Conservation (phyloP, 140 eudicot species). For the Erigeron philadelphicus region DNA sequence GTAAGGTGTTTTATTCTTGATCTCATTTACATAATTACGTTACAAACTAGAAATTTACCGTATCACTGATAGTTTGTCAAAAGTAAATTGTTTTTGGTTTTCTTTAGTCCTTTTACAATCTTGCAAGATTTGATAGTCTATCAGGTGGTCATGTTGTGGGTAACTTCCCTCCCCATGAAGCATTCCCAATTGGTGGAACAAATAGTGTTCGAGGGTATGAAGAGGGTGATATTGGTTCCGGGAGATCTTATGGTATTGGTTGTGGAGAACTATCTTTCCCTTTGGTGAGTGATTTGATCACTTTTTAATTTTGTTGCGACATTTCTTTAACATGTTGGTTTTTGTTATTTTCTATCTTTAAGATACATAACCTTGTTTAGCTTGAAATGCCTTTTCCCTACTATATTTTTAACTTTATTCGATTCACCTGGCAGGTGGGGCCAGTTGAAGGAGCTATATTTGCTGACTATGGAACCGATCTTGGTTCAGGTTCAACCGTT, state of each 20-base stretch:
- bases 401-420: neutral
- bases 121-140: slow-evolving; percentile 37
- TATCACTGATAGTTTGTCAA: neutral
- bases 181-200: slow-evolving; percentile 93
- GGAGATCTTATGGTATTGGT: slow-evolving; percentile 86
- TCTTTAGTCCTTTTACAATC: neutral
- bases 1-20: slow-evolving; percentile 30
- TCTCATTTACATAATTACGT: neutral
- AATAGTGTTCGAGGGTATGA: slow-evolving; percentile 97
- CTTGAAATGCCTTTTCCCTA: neutral
- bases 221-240: slow-evolving; percentile 97
- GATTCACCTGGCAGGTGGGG: slow-evolving; percentile 46
- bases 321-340: neutral
- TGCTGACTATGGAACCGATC: slow-evolving; percentile 96
- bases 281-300: slow-evolving; percentile 45
- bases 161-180: slow-evolving; percentile 96
- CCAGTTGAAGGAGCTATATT: slow-evolving; percentile 82
- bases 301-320: neutral
- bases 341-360: neutral
- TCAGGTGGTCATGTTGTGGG: slow-evolving; percentile 95
- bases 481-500: slow-evolving; percentile 86
- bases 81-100: neutral
- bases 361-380: neutral
- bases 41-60: neutral
- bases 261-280: slow-evolving; percentile 93